Conservation (phyloP, 1,284 basidiomycete species). For the Pascua guehoae region DNA sequence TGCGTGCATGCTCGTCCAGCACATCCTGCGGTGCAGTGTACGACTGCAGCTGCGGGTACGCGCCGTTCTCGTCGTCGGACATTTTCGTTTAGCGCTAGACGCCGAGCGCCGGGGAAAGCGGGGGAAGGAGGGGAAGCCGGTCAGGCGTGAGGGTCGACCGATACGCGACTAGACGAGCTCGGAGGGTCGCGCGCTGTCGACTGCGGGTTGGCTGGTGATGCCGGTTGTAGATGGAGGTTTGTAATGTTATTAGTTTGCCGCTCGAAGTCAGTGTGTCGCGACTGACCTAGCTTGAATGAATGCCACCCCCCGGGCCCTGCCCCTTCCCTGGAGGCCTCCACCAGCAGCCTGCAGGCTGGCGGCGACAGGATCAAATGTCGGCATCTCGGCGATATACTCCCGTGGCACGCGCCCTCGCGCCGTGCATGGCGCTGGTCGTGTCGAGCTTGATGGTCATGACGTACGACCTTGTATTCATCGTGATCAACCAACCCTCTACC, state of each 20-base stretch:
- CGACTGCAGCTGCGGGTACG: slow-evolving; percentile 64
- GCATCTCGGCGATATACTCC: slow-evolving; percentile 5
- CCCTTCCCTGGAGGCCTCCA: slow-evolving; percentile 2
- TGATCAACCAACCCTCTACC: neutral
- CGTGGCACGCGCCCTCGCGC: neutral
- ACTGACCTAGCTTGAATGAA: neutral
- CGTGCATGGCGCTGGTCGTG: neutral
- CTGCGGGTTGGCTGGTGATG: no score
- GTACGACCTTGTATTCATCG: neutral
- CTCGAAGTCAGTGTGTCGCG: neutral
- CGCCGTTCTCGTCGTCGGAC: slow-evolving; percentile 16
- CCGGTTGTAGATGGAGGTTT: no score
- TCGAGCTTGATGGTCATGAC: neutral
- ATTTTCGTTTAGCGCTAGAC: slow-evolving; percentile 2
- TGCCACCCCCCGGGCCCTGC: no score
- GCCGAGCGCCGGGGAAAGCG: no score
- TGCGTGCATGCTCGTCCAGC: slow-evolving; percentile 86
- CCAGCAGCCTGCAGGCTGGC: neutral
- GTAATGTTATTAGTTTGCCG: no score
- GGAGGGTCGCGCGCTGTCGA: no score
- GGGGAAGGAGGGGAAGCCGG: no score
- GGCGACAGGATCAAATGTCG: neutral
- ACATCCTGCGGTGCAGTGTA: slow-evolving; percentile 92
- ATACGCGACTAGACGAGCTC: no score
- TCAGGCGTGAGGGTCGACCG: no score